phyloP scores from a whole-genome alignment of 306 rosid genomes.

The Glycine tomentella region DNA sequence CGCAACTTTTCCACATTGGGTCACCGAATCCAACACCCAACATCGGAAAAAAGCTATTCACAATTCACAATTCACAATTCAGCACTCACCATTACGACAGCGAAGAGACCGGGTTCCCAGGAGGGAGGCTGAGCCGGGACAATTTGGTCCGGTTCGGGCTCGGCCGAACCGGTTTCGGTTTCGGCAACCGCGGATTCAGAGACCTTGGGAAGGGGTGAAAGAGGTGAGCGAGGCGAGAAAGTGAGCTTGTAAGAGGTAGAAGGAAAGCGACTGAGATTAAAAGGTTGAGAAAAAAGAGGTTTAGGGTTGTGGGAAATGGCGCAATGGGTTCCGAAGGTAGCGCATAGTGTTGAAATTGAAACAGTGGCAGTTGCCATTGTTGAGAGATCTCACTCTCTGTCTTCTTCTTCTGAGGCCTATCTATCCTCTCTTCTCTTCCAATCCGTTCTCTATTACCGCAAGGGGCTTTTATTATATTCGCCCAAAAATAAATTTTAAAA shows the following conservation, averaged over 20 bases:
- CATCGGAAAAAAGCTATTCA: not conserved
- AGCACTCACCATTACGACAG: constrained; percentile 85
- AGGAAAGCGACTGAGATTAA: constrained; percentile 49
- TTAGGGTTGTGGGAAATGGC: constrained; percentile 53
- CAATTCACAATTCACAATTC: too few relatives aligned
- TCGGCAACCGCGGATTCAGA: constrained; percentile 50
- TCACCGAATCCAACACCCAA: not conserved
- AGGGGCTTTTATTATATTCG: not conserved
- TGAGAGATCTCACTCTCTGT: constrained; percentile 36
- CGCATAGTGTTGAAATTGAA: constrained; percentile 64
- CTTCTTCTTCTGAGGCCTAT: not conserved
- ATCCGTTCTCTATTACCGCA: constrained; percentile 36
- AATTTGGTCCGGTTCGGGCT: constrained; percentile 49
- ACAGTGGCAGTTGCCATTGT: constrained; percentile 76
- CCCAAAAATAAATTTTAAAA: not conserved
- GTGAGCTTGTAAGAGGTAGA: constrained; percentile 53
- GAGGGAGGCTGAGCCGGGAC: constrained; percentile 52
- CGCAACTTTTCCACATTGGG: constrained; percentile 37
- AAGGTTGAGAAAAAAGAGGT: constrained; percentile 39
- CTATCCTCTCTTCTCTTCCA: not conserved
- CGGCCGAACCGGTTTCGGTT: constrained; percentile 36
- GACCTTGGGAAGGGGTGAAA: constrained; percentile 57
- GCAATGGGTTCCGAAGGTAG: constrained; percentile 68
- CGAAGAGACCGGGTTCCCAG: constrained; percentile 81
- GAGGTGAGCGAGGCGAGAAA: constrained; percentile 55